Evolutionary conservation across 345 rosid species (phyloP).

Genomic region (Moricandia arvensis): DNA sequence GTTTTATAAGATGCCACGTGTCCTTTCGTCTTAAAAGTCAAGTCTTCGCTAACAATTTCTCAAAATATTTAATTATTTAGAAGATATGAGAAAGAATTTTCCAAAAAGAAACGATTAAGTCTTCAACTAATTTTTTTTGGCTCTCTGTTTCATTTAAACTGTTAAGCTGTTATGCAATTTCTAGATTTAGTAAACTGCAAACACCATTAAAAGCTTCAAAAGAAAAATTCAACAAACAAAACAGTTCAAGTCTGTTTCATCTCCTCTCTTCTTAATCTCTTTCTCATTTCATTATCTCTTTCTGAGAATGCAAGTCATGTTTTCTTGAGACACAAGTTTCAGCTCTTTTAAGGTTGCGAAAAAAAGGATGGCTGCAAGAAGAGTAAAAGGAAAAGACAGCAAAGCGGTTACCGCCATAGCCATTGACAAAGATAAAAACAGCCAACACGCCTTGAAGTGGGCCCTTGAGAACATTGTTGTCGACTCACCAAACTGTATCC

Average conservation of each 20-base stretch:
- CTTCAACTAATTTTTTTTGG: neutral
- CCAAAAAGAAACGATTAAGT: neutral
- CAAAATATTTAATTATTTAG: neutral
- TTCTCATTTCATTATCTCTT: neutral
- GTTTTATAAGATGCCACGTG: too few species aligned
- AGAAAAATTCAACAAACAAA: neutral
- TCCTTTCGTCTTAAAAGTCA: constrained; percentile 15
- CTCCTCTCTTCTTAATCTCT: neutral
- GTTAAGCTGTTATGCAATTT: neutral
- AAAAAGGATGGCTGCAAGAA: constrained; percentile 24
- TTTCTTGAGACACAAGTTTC: constrained; percentile 20
- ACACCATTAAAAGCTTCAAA: neutral
- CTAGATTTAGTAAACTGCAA: neutral
- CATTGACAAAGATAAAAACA: constrained; percentile 72
- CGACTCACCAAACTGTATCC: constrained; percentile 62
- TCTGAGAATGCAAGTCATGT: neutral
- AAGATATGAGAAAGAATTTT: neutral
- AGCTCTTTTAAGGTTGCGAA: neutral
- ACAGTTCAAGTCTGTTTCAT: neutral
- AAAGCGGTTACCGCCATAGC: constrained; percentile 52
- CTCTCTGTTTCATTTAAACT: neutral
- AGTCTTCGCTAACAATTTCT: constrained; percentile 7
- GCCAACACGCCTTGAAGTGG: constrained; percentile 83
- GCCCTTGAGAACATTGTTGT: constrained; percentile 61
- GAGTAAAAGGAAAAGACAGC: constrained; percentile 39